Conservation (phyloP, 164 flowering plant genomes). For the Vitis riparia region DNA sequence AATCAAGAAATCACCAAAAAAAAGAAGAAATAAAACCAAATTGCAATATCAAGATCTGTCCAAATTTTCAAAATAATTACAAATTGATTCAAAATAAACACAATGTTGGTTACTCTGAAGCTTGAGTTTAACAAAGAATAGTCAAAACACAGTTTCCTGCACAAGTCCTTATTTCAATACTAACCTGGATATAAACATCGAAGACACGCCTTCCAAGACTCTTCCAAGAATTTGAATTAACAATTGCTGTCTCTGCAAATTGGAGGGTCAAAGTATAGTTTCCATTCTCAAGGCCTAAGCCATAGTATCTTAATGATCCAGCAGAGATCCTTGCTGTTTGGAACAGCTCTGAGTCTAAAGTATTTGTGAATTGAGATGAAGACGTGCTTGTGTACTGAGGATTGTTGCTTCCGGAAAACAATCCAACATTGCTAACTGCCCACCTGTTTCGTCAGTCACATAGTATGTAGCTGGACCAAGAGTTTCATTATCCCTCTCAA, state of each 20-base stretch:
- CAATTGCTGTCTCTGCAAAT: conserved; percentile 60
- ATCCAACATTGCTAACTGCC: conserved; percentile 83
- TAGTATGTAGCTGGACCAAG: conserved; percentile 72
- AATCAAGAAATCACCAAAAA: no score
- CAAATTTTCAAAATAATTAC: no score
- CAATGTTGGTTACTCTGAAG: no score
- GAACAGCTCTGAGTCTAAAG: conserved; percentile 63
- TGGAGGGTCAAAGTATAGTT: conserved; percentile 64
- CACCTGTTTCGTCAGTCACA: conserved; percentile 54
- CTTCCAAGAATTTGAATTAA: conserved; percentile 40
- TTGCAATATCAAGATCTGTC: neutral
- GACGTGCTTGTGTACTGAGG: conserved; percentile 28
- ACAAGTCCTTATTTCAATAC: conserved; percentile 3
- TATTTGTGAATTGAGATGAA: conserved; percentile 42
- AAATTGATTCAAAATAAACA: no score
- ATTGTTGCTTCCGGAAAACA: conserved; percentile 32
- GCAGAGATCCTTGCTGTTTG: conserved; percentile 74
- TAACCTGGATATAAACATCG: conserved; percentile 80
- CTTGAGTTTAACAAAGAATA: no score
- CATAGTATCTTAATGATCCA: conserved; percentile 81
- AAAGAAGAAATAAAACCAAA: neutral
- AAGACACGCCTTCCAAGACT: conserved; percentile 78
- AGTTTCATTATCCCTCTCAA: conserved; percentile 52
- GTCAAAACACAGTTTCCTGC: no score
- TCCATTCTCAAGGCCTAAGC: conserved; percentile 88